phyloP scores from a whole-genome alignment of 2,329 filamentous ascomycete genomes.

The Pyricularia sp. region DNA sequence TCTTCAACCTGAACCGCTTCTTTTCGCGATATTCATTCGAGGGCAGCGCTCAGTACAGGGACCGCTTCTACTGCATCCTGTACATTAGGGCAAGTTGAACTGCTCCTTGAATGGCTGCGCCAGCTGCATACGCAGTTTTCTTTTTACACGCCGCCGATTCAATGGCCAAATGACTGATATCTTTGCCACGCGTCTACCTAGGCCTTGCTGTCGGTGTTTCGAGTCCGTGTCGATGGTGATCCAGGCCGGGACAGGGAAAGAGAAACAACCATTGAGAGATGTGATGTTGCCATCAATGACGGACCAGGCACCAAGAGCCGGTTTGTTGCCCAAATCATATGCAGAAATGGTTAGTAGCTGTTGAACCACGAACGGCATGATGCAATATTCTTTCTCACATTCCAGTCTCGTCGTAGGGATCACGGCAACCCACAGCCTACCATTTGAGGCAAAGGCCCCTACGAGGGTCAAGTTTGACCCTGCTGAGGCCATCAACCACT shows the following conservation, averaged over 20 bases:
- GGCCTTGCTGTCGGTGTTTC: constrained; percentile 66
- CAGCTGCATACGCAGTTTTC: background rate
- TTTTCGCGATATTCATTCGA: constrained; percentile 65
- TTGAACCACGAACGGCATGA: constrained; percentile 2
- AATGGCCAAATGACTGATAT: background rate
- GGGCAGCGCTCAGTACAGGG: constrained; percentile 37
- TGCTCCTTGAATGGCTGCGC: background rate
- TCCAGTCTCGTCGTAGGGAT: constrained; percentile 38
- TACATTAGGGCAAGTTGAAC: constrained; percentile 51
- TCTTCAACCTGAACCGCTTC: constrained; percentile 57
- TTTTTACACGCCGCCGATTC: too few relatives aligned
- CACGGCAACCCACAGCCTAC: constrained; percentile 67
- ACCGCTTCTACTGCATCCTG: constrained; percentile 65
- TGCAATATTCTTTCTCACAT: background rate
- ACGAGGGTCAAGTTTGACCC: constrained; percentile 69
- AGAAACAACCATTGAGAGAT: constrained; percentile 63
- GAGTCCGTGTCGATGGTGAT: constrained; percentile 52
- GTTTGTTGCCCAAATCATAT: constrained; percentile 64
- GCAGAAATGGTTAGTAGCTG: constrained; percentile 50
- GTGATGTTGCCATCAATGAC: constrained; percentile 66
- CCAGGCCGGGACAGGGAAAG: constrained; percentile 47
- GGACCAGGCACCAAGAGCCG: constrained; percentile 62
- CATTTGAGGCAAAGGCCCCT: constrained; percentile 65
- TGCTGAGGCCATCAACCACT: constrained; percentile 56
- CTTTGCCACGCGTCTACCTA: constrained; percentile 17